phyloP scores from a whole-genome alignment of 1,139 yeast genomes.

The Diutina ranongensis region DNA sequence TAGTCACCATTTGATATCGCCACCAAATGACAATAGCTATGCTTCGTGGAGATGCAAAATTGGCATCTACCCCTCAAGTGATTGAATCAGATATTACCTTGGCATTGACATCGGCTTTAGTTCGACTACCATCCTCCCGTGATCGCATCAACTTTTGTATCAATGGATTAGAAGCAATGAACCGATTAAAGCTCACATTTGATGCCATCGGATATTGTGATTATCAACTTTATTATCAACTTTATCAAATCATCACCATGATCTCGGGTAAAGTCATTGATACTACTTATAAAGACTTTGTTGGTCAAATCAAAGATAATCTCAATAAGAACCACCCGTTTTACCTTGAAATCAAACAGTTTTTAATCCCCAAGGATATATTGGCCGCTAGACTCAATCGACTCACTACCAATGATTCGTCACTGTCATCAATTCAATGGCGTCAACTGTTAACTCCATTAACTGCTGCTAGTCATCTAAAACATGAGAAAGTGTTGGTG shows the following conservation, averaged over 20 bases:
- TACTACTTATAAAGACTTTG: constrained; percentile 14
- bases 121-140: background rate
- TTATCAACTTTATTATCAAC: constrained; percentile 24
- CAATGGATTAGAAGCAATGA: constrained; percentile 23
- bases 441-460: constrained; percentile 18
- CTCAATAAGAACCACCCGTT: constrained; percentile 13
- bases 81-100: background rate
- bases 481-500: constrained; percentile 20
- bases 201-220: constrained; percentile 26
- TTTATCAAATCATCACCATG: constrained; percentile 13
- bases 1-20: no score
- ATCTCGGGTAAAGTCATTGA: constrained; percentile 11
- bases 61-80: background rate
- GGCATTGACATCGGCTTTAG: background rate
- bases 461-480: constrained; percentile 17
- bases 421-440: constrained; percentile 12
- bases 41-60: no score
- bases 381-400: constrained; percentile 13
- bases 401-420: constrained; percentile 6
- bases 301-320: constrained; percentile 15
- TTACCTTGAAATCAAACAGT: constrained; percentile 5
- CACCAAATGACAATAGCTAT: no score
- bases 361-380: constrained; percentile 12
- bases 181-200: constrained; percentile 19
- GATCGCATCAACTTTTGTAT: background rate